Evolutionary conservation across 2,329 filamentous ascomycete species (phyloP).

Genomic region (Fusarium proliferatum): DNA sequence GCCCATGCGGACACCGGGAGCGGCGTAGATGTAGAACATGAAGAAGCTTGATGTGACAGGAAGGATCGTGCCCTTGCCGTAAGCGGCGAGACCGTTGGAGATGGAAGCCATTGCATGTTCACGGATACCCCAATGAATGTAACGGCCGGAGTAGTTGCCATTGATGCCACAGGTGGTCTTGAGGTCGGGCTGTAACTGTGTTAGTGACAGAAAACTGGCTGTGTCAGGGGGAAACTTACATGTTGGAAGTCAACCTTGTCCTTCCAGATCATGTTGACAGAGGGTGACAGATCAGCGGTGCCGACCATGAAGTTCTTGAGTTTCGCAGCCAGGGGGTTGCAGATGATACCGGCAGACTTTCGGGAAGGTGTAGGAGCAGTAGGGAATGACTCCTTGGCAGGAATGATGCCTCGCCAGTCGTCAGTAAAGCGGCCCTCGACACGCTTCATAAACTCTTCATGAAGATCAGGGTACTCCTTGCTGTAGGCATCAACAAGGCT

Average conservation of each 20-base stretch:
- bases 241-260: constrained; percentile 62
- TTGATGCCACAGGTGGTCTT: constrained; percentile 60
- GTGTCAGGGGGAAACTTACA: constrained; percentile 38
- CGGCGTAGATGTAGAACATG: constrained; percentile 71
- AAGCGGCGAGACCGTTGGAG: constrained; percentile 70
- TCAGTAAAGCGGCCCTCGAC: constrained; percentile 59
- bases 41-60: constrained; percentile 70
- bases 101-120: constrained; percentile 71
- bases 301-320: constrained; percentile 63
- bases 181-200: constrained; percentile 47
- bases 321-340: constrained; percentile 62
- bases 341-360: constrained; percentile 59
- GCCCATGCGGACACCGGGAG: constrained; percentile 69
- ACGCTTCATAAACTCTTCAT: constrained; percentile 59
- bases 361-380: constrained; percentile 60
- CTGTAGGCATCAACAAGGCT: constrained; percentile 55
- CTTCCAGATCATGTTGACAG: constrained; percentile 67
- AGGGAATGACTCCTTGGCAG: constrained; percentile 57
- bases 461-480: constrained; percentile 60
- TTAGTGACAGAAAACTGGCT: not conserved
- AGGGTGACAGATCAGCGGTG: constrained; percentile 64
- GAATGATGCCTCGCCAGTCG: constrained; percentile 62
- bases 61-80: constrained; percentile 63
- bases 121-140: constrained; percentile 70
- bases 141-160: constrained; percentile 65